Base-by-base conservation (phyloP, 2,329 filamentous ascomycete genomes). In the Colletotrichum spinosum region DNA sequence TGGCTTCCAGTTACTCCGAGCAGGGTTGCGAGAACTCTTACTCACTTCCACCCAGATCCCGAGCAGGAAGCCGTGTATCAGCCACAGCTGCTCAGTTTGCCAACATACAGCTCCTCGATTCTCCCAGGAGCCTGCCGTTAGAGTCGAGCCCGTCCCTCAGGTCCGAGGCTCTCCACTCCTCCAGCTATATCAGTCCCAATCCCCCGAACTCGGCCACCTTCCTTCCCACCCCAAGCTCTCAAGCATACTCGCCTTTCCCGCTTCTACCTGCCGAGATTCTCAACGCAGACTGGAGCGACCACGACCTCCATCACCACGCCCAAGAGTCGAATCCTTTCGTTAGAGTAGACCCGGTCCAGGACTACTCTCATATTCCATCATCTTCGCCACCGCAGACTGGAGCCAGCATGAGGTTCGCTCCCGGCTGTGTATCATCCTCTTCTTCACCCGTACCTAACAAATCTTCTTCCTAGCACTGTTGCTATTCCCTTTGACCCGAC, bases 401-500 rank as follows among this genome's bases (percentile, higher is more conserved):
- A 70, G 69, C 73, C 67, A 76, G 67, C 64, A 80, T 80, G 78
- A 80, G 78, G 78, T 79, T 71, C 65, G 66, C 48, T 48, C 48
- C 39, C 52, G 64, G 44, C 42, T 60, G 58, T 69, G 70, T 38
- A 68, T 68, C 25, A 67, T 67, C 4, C 66, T 70, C 39, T 50
- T 51, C 34, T 69, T 54, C 53, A 55, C 37, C 8, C 65, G 5
- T 66, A 34, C 55, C 59, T 63, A 53, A 62, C 65, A 53, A 48
- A 55, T 37, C 53, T 17, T 49, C 54, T 12, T 46, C 53, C 33
- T 50, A 83, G 81, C 72, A 79, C 84, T 73, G 80, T 85, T 69
- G 83, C 84, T 69, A 76, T 83, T 56, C 79, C 84, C 62, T 86
- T 83, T 73, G 84, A 86, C 70, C 78, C 82, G 34, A 76, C 79